Base-by-base conservation (phyloP, 768 basidiomycete species). In the Collybia nuda region DNA sequence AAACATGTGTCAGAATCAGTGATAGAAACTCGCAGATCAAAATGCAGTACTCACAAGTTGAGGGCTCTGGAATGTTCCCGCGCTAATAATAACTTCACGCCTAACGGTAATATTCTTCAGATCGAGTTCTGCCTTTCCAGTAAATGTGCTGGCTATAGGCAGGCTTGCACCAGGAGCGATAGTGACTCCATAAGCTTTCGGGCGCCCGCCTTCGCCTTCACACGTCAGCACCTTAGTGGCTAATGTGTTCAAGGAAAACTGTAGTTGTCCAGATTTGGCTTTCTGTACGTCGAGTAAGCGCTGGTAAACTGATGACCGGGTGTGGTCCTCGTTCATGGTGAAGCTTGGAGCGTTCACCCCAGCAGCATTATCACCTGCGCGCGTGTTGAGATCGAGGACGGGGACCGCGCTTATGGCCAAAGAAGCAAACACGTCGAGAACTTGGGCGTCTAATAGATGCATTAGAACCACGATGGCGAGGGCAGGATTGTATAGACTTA, bases 21-120 rank as follows among this genome's bases (percentile, higher is more conserved):
- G 9, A 21, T 17, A 6, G 18, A 15, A 29, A n/a, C 17, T 3
- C 15, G 22, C 5, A 15, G 19, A 42, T 12, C 3, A 18, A 15
- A 28, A 21, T 4, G 6, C 14, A 32, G 14, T 32, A 55, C 62
- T 41, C 36, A 67, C 62, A 24, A 67, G 48, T 42, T 67, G 66
- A 7, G 66, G 64, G 28, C 61, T 61, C 52, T 67, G 65, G 51
- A 65, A 63, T 14, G 54, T 55, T 5, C 62, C 65, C 8, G 66
- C 62, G 47, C 66, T 64, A 22, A 67, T 39, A 32, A 67, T 64
- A 15, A 67, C 62, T 49, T 67, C 65, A 40, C 61, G 51, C 44
- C 51, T 58, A 3, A 55, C 64, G 0, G 61, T 67, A 21, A 63
- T 43, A 21, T 52, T 51, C 39, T 54, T 47, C 14, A 58, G 29